These are phyloP conservation scores for Thermothelomyces thermophilus DNA, from an alignment of 2,329 filamentous ascomycete species.

Conservation along the genomic window DNA sequence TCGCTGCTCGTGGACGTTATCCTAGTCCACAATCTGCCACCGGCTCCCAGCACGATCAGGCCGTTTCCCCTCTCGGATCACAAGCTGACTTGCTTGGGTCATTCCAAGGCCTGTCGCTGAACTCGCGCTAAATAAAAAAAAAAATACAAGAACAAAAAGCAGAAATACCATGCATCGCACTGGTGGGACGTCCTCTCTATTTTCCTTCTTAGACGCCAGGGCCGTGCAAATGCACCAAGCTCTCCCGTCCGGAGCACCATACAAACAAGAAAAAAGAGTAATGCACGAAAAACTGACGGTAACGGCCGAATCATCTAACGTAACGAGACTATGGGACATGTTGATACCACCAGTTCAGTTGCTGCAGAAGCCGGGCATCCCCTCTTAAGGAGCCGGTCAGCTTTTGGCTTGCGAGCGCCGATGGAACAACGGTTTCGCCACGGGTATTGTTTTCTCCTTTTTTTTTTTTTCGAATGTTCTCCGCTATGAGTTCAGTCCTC, in stretches of 20 bases:
- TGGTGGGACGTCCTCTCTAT: neutral
- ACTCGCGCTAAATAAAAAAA: conserved; percentile 42
- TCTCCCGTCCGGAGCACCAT: conserved; percentile 19
- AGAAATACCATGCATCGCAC: neutral
- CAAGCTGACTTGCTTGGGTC: conserved; percentile 55
- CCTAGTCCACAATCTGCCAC: conserved; percentile 34
- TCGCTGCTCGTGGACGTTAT: conserved; percentile 43
- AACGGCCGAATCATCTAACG: conserved; percentile 22
- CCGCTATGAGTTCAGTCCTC: neutral
- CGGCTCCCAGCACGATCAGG: conserved; percentile 33
- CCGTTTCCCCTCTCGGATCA: conserved; percentile 36
- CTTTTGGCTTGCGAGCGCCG: conserved; percentile 1
- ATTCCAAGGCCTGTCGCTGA: conserved; percentile 68
- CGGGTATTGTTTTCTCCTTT: conserved; percentile 19
- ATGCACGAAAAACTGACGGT: conserved; percentile 19
- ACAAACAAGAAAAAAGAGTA: conserved; percentile 18
- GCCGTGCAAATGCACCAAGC: conserved; percentile 10
- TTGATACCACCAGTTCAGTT: conserved; percentile 16
- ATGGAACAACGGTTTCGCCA: neutral
- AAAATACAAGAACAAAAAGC: conserved; percentile 12
- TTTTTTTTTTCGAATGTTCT: conserved; percentile 17
- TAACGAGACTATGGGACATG: conserved; percentile 23
- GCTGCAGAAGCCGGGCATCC: neutral
- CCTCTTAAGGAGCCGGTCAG: conserved; percentile 7
- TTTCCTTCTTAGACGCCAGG: conserved; percentile 8